These are phyloP conservation scores for Pontederia crassipes DNA, from an alignment of 176 grass and related monocot species.

Conservation along the genomic window DNA sequence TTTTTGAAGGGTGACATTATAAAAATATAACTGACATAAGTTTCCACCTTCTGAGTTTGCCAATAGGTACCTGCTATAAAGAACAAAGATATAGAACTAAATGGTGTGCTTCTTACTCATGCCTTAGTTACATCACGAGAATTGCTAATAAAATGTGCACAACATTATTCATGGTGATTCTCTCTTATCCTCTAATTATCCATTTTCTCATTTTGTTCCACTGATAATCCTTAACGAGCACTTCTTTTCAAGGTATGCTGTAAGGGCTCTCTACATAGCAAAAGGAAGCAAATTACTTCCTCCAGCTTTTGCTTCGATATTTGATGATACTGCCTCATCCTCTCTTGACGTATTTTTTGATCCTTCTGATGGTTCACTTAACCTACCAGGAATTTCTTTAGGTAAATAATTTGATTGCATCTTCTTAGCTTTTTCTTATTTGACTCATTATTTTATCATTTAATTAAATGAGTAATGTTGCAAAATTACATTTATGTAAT, in stretches of 20 bases:
- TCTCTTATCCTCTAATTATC: constrained; percentile 7
- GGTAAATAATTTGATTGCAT: constrained; percentile 31
- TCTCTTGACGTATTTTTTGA: constrained; percentile 95
- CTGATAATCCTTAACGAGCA: constrained; percentile 16
- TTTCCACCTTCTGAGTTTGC: constrained; percentile 4
- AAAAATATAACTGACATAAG: neutral
- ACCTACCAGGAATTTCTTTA: constrained; percentile 70
- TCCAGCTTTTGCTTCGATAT: constrained; percentile 82
- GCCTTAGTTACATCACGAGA: constrained; percentile 81
- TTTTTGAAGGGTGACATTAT: neutral
- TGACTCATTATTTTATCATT: no score
- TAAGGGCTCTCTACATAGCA: constrained; percentile 69
- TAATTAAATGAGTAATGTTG: no score
- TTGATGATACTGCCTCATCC: constrained; percentile 77
- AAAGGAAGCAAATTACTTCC: constrained; percentile 79
- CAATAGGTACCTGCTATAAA: constrained; percentile 61
- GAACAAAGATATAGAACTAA: constrained; percentile 64
- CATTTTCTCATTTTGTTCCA: neutral
- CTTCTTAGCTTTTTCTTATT: neutral
- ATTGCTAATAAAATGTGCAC: constrained; percentile 74
- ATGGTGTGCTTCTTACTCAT: constrained; percentile 80
- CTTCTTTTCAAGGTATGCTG: constrained; percentile 41
- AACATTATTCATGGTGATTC: constrained; percentile 75
- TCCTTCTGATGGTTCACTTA: constrained; percentile 74
- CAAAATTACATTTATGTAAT: no score